These are phyloP conservation scores for Cryptosporidium canis DNA, from an alignment of 169 alveolate genomes.

Conservation along the genomic window DNA sequence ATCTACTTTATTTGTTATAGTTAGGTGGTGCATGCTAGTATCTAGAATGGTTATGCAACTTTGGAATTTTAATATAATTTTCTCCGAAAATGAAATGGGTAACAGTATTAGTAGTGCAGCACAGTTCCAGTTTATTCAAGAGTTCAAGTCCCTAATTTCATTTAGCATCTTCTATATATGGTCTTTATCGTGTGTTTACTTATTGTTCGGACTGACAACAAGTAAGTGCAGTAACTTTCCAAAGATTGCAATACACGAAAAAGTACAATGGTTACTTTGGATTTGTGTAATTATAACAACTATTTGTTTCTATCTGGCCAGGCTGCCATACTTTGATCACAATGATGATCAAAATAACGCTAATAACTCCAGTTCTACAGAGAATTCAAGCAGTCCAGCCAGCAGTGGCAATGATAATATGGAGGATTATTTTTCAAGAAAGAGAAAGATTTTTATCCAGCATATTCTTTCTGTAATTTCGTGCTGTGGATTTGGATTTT, in stretches of 20 bases:
- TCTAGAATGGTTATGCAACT: conserved; percentile 59
- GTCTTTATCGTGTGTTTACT: conserved; percentile 67
- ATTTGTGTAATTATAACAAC: conserved; percentile 14
- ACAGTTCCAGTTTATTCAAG: conserved; percentile 21
- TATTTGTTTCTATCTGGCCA: conserved; percentile 10
- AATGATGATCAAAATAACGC: neutral
- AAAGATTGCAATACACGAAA: conserved; percentile 50
- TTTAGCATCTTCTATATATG: conserved; percentile 63
- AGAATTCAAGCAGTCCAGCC: neutral
- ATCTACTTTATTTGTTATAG: conserved; percentile 13
- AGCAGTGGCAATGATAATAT: neutral
- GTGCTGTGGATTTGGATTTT: conserved; percentile 71
- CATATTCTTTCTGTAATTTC: conserved; percentile 50
- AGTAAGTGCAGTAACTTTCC: conserved; percentile 48
- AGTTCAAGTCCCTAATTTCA: conserved; percentile 38
- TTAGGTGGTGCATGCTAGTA: conserved; percentile 51
- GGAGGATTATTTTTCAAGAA: neutral
- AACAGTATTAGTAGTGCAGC: conserved; percentile 1
- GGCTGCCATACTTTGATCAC: conserved; percentile 1
- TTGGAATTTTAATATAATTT: neutral
- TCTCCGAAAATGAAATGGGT: neutral
- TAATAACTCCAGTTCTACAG: conserved; percentile 13
- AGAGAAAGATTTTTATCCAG: conserved; percentile 7
- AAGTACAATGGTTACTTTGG: conserved; percentile 62
- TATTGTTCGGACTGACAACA: conserved; percentile 50